phyloP scores from a whole-genome alignment of 495 filamentous ascomycete species.

The Penicillium longicatenatum region DNA sequence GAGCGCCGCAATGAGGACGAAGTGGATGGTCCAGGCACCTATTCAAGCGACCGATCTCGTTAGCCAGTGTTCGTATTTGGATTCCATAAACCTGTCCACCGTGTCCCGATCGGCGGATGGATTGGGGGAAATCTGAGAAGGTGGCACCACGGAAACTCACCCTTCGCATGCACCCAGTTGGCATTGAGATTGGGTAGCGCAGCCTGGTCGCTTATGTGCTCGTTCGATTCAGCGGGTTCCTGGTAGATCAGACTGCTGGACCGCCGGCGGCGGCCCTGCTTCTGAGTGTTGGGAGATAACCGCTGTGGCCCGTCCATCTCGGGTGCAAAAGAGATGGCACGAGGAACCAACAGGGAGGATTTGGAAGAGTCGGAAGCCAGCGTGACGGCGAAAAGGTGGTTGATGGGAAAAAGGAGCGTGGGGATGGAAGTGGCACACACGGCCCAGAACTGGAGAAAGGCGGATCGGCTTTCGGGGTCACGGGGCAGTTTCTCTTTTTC shows the following conservation, averaged over 20 bases:
- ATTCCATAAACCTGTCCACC: constrained; percentile 10
- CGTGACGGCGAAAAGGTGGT: constrained; percentile 21
- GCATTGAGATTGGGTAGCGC: constrained; percentile 94
- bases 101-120: constrained; percentile 16
- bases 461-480: constrained; percentile 31
- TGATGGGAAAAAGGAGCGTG: constrained; percentile 29
- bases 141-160: constrained; percentile 50
- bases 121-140: not conserved
- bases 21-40: constrained; percentile 98
- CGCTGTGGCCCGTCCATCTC: constrained; percentile 64
- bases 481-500: constrained; percentile 20
- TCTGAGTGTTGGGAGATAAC: constrained; percentile 55
- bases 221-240: constrained; percentile 89
- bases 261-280: constrained; percentile 76
- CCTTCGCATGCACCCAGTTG: constrained; percentile 98
- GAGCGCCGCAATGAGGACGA: constrained; percentile 82
- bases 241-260: constrained; percentile 97
- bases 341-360: constrained; percentile 76
- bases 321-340: constrained; percentile 79
- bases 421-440: constrained; percentile 34
- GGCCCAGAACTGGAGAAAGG: constrained; percentile 33
- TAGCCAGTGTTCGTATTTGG: constrained; percentile 8
- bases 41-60: constrained; percentile 17
- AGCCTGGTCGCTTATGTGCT: constrained; percentile 94
- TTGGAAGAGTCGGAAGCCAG: constrained; percentile 65